These are phyloP conservation scores for Pelargonium fulgidum DNA, from an alignment of 441 rosid species.

Conservation along the genomic window DNA sequence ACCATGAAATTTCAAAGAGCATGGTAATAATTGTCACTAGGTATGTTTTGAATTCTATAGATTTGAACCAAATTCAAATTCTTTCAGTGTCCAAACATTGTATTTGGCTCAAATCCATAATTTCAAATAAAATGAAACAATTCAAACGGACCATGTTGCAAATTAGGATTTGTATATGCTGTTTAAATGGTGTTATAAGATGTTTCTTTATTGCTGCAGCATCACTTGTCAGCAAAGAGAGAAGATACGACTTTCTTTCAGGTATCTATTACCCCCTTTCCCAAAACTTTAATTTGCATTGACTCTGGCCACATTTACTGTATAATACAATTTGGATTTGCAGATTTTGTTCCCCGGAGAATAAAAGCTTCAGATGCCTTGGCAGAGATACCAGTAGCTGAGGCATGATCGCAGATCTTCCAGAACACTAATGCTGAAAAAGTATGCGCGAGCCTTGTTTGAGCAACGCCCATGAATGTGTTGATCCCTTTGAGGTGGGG, in stretches of 20 bases:
- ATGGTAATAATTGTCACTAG: no score
- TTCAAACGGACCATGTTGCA: constrained; percentile 4
- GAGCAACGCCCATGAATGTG: neutral
- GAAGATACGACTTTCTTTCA: constrained; percentile 74
- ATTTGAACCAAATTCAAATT: neutral
- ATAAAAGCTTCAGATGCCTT: constrained; percentile 57
- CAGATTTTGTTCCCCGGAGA: constrained; percentile 79
- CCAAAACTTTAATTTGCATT: neutral
- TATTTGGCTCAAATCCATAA: no score
- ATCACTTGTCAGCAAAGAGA: constrained; percentile 44
- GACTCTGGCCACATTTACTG: neutral
- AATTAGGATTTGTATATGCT: constrained; percentile 2
- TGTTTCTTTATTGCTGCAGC: constrained; percentile 41
- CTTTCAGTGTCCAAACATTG: neutral
- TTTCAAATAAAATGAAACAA: no score
- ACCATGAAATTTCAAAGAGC: no score
- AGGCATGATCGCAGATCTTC: constrained; percentile 28
- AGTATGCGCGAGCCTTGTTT: neutral
- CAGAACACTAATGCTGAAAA: neutral
- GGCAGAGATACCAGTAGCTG: constrained; percentile 35
- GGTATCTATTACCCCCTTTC: constrained; percentile 38
- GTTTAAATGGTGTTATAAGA: neutral
- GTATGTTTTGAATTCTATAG: no score
- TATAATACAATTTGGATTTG: neutral
- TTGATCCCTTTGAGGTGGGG: no score